These are phyloP conservation scores for Metschnikowia orientalis DNA, from an alignment of 805 yeast species.

Conservation along the genomic window DNA sequence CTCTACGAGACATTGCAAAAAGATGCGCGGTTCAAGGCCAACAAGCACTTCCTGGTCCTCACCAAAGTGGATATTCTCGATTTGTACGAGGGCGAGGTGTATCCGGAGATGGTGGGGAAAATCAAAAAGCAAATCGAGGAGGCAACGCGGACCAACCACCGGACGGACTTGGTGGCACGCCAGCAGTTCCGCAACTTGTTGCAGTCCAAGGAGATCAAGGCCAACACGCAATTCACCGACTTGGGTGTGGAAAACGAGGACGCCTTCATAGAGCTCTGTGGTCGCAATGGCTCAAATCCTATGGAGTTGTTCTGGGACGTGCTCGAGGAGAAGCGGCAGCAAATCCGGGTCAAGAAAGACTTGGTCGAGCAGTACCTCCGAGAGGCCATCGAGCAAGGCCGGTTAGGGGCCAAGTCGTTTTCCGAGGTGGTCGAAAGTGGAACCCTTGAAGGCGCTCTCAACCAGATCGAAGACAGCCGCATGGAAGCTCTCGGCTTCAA, in stretches of 20 bases:
- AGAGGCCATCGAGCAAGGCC: slow-evolving; percentile 19
- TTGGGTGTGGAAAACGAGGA: slow-evolving; percentile 51
- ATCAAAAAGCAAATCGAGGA: slow-evolving; percentile 20
- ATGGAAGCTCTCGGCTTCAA: slow-evolving; percentile 21
- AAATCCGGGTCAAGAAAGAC: slow-evolving; percentile 55
- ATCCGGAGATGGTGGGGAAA: slow-evolving; percentile 23
- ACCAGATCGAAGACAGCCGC: slow-evolving; percentile 26
- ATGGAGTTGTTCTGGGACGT: slow-evolving; percentile 73
- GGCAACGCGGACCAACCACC: slow-evolving; percentile 40
- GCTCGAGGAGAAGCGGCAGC: slow-evolving; percentile 56
- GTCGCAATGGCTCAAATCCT: slow-evolving; percentile 74
- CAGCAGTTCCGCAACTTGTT: slow-evolving; percentile 51
- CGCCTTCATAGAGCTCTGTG: slow-evolving; percentile 58
- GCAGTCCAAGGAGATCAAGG: slow-evolving; percentile 33
- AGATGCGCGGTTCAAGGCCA: slow-evolving; percentile 55
- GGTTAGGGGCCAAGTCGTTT: slow-evolving; percentile 14
- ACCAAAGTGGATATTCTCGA: slow-evolving; percentile 57
- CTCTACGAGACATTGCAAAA: slow-evolving; percentile 31
- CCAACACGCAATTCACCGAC: slow-evolving; percentile 58
- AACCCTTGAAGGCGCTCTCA: slow-evolving; percentile 18
- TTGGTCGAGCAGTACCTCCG: slow-evolving; percentile 49
- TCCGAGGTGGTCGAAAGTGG: slow-evolving; percentile 17
- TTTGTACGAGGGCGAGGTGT: slow-evolving; percentile 41
- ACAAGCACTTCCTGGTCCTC: slow-evolving; percentile 49
- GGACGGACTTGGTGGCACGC: slow-evolving; percentile 63